Conservation (phyloP, 371 early-diverging fungal genomes). For the Mucor sp. region DNA sequence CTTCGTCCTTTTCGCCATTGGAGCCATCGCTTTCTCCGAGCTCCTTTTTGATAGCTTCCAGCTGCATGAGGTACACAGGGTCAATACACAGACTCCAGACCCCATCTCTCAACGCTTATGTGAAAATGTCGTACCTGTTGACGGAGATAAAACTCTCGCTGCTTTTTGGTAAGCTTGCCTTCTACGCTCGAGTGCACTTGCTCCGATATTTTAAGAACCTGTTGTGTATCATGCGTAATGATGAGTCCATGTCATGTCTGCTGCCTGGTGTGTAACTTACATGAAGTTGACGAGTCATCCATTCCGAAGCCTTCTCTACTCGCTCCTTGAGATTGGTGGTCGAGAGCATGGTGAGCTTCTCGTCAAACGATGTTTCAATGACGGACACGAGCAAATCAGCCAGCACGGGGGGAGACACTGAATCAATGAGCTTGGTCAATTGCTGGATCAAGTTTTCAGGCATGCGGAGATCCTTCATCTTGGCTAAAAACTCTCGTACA, state of each 20-base stretch:
- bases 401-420: slow-evolving; percentile 61
- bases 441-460: slow-evolving; percentile 68
- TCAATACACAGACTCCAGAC: background rate
- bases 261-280: slow-evolving; percentile 27
- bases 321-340: slow-evolving; percentile 61
- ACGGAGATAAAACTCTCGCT: slow-evolving; percentile 82
- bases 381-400: slow-evolving; percentile 76
- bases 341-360: slow-evolving; percentile 69
- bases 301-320: slow-evolving; percentile 59
- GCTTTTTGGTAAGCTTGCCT: slow-evolving; percentile 76
- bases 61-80: slow-evolving; percentile 13
- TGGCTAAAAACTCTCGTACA: slow-evolving; percentile 58
- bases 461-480: slow-evolving; percentile 70
- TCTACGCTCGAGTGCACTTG: slow-evolving; percentile 81
- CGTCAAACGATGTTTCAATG: slow-evolving; percentile 73
- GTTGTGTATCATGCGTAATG: background rate
- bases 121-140: slow-evolving; percentile 55
- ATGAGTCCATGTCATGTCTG: background rate
- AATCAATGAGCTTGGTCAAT: slow-evolving; percentile 68
- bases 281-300: slow-evolving; percentile 80
- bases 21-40: slow-evolving; percentile 58
- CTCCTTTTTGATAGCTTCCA: slow-evolving; percentile 83
- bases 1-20: slow-evolving; percentile 47
- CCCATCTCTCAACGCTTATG: too few relatives aligned
- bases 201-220: slow-evolving; percentile 79